Conservation (phyloP, 495 filamentous ascomycete species). For the Glonium stellatum region DNA sequence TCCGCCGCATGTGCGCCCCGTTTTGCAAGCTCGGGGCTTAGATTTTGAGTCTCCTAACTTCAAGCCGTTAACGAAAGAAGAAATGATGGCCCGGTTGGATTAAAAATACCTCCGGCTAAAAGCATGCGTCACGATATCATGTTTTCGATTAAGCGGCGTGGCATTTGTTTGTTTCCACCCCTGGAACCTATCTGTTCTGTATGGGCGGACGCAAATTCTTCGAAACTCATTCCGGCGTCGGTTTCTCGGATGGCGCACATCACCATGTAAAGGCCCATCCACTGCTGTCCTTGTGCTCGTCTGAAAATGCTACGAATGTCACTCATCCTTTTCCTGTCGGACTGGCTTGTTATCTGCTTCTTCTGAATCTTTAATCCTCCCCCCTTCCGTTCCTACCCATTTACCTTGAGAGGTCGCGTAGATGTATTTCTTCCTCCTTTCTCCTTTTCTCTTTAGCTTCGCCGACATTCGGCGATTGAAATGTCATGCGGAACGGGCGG, state of each 20-base stretch:
- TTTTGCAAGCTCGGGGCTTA: slow-evolving; percentile 67
- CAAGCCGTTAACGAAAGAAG: slow-evolving; percentile 77
- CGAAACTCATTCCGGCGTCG: slow-evolving; percentile 27
- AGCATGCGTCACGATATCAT: slow-evolving; percentile 21
- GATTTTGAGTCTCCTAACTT: slow-evolving; percentile 80
- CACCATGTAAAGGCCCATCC: slow-evolving; percentile 21
- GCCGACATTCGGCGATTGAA: slow-evolving; percentile 16
- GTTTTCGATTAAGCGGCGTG: slow-evolving; percentile 22
- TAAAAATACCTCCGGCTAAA: slow-evolving; percentile 46
- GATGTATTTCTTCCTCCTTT: slow-evolving; percentile 21
- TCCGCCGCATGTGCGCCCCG: slow-evolving; percentile 69
- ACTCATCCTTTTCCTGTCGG: slow-evolving; percentile 12
- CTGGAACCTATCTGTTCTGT: slow-evolving; percentile 8
- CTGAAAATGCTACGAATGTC: slow-evolving; percentile 25
- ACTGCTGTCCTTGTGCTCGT: slow-evolving; percentile 20
- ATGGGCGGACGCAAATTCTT: slow-evolving; percentile 14
- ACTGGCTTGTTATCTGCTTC: slow-evolving; percentile 24
- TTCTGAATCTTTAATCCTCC: slow-evolving; percentile 13
- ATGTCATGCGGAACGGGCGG: slow-evolving; percentile 11
- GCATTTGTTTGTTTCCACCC: slow-evolving; percentile 15
- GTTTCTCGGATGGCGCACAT: slow-evolving; percentile 17
- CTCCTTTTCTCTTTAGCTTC: slow-evolving; percentile 13
- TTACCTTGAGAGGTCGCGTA: slow-evolving; percentile 11
- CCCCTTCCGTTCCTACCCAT: slow-evolving; percentile 10
- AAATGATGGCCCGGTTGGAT: slow-evolving; percentile 97